Evolutionary conservation across 2,329 filamentous ascomycete genomes (phyloP).

Genomic region (Pseudogymnoascus destructans): DNA sequence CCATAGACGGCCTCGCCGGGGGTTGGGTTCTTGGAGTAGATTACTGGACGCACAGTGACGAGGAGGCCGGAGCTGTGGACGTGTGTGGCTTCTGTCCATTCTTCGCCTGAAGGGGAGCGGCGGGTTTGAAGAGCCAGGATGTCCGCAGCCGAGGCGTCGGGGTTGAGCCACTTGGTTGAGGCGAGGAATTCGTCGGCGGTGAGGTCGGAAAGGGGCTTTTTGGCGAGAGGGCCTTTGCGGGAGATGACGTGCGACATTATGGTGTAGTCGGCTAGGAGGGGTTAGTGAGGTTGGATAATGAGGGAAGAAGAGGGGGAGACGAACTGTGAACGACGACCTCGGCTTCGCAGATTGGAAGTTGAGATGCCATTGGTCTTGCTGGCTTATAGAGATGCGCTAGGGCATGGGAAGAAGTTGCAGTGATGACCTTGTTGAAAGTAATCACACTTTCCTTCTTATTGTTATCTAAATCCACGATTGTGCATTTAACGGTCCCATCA

Average conservation of each 20-base stretch:
- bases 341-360: background rate
- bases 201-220: slow-evolving; percentile 1
- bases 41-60: background rate
- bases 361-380: background rate
- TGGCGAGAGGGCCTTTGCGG: background rate
- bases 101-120: background rate
- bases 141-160: background rate
- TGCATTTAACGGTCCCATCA: background rate
- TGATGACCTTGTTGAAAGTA: background rate
- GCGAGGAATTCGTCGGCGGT: background rate
- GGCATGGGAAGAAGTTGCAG: background rate
- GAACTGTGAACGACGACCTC: background rate
- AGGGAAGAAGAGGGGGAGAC: background rate
- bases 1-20: background rate
- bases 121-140: background rate
- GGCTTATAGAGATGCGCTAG: background rate
- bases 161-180: background rate
- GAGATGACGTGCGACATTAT: slow-evolving; percentile 1
- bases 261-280: background rate
- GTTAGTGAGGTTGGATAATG: background rate
- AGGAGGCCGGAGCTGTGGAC: background rate
- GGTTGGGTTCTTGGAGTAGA: background rate
- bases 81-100: background rate
- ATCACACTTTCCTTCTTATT: background rate
- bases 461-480: background rate